A percentile compares a stretch with the other conserved stretches of the same genome.
Evolutionary conservation across 1,139 yeast species (phyloP).

Genomic region (Saccharomyces hybrid): DNA sequence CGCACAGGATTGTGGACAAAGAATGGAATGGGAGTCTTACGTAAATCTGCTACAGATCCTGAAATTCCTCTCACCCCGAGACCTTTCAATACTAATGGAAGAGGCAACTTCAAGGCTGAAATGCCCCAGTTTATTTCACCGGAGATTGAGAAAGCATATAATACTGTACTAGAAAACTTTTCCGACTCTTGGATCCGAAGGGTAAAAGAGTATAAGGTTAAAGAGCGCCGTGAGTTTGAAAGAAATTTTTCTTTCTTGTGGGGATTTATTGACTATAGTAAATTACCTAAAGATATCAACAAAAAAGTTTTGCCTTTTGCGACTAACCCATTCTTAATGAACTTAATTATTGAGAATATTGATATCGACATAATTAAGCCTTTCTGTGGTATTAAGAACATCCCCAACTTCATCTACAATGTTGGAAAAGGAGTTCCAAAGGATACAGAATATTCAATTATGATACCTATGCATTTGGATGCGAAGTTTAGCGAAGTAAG

Average conservation of each 20-base stretch:
- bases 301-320: slow-evolving; percentile 51
- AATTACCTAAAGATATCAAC: slow-evolving; percentile 41
- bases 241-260: slow-evolving; percentile 48
- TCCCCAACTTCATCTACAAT: slow-evolving; percentile 55
- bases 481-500: slow-evolving; percentile 46
- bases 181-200: no score
- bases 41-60: slow-evolving; percentile 5
- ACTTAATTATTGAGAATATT: slow-evolving; percentile 47
- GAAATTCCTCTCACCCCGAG: slow-evolving; percentile 7
- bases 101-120: no score
- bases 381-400: slow-evolving; percentile 42
- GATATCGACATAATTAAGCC: slow-evolving; percentile 51
- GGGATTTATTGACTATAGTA: slow-evolving; percentile 39
- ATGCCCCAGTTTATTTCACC: no score
- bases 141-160: no score
- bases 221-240: slow-evolving; percentile 41
- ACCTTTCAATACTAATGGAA: slow-evolving; percentile 10
- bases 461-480: slow-evolving; percentile 51
- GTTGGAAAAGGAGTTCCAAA: slow-evolving; percentile 80
- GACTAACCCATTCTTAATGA: slow-evolving; percentile 57
- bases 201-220: slow-evolving; percentile 38
- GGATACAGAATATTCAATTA: slow-evolving; percentile 58
- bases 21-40: background rate
- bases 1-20: slow-evolving; percentile 2
- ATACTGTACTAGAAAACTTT: no score